Base-by-base conservation (phyloP, 495 filamentous ascomycete genomes). In the Tetracladium marchalianum region DNA sequence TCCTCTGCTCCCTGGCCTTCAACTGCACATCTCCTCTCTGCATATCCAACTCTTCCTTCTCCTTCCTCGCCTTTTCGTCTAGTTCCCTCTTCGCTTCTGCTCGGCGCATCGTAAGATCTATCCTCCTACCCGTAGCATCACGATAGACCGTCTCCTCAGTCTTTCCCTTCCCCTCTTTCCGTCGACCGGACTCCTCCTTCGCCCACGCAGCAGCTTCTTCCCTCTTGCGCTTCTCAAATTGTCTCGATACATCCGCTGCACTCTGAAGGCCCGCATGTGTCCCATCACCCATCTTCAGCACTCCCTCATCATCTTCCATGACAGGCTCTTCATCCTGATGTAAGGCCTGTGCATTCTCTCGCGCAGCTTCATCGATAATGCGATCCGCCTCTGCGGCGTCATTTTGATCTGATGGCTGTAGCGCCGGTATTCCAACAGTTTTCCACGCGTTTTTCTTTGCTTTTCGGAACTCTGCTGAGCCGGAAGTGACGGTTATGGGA, bases 121-220 rank as follows among this genome's bases (percentile, higher is more conserved):
- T 85, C 11, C 95, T 81, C 15, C 90, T 76, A 2, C 92, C 92
- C 2, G 82, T 88, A 10, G 92, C 92, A 69, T 98, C 92, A 41
- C 92, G 82, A 58, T 96, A 92, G 36, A 96, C 85, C 0, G 90
- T 89, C 63, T 97, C 88, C 52, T 58, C 66, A 5, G 55, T 53
- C 39, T 69, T 70, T 15, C 72, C 67, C 5, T 53, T 55, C 15
- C 35, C 43, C 45, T 41, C 66, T 69, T 45, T 73, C 68, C 58
- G 58, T 46, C 67, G 65, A 36, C 62, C 58, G 41, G 54, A 59
- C 19, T 47, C 19, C 34, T 58, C 51, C 4, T 52, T 58, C 46
- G 71, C 62, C 33, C 65, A 75, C 11, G 67, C 67, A 5, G 40
- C 51, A 1, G n/a, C 17, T 35, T 59, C 56, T 40, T 75, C 74